phyloP scores from a whole-genome alignment of 2,329 filamentous ascomycete genomes.

The Neofusicoccum parvum region DNA sequence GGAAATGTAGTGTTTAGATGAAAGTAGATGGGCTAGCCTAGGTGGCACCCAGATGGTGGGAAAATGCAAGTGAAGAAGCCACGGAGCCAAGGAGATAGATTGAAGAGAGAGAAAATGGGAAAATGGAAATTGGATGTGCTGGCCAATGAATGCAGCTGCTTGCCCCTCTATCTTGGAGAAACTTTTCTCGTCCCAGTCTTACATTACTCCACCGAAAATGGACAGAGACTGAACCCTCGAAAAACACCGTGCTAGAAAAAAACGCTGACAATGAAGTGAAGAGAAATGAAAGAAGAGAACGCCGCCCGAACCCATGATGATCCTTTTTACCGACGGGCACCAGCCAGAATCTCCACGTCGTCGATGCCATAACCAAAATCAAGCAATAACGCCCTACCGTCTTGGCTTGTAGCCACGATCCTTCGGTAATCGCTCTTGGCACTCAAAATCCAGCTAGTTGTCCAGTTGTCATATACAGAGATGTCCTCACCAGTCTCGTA shows the following conservation, averaged over 20 bases:
- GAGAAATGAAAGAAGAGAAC: slow-evolving; percentile 1
- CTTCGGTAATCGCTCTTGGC: slow-evolving; percentile 95
- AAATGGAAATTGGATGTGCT: slow-evolving; percentile 4
- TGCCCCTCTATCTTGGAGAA: slow-evolving; percentile 13
- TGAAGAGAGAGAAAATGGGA: not conserved
- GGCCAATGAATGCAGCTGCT: slow-evolving; percentile 11
- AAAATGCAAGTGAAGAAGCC: not conserved
- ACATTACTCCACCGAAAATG: slow-evolving; percentile 12
- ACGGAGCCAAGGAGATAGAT: not conserved
- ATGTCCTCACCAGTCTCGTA: slow-evolving; percentile 77
- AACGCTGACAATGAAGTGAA: not conserved
- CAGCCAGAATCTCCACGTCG: slow-evolving; percentile 46
- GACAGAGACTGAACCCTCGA: not conserved
- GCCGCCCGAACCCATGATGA: not conserved
- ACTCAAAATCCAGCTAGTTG: slow-evolving; percentile 92
- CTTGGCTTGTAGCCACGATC: slow-evolving; percentile 93
- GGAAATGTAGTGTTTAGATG: not conserved
- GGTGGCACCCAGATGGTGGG: not conserved
- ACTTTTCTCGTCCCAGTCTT: slow-evolving; percentile 15
- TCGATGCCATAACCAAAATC: slow-evolving; percentile 75
- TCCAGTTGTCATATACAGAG: slow-evolving; percentile 90
- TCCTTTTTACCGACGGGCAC: not conserved
- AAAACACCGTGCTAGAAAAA: slow-evolving; percentile 13
- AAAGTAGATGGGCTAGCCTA: not conserved
- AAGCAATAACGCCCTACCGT: slow-evolving; percentile 87